A percentile compares a stretch with the other conserved stretches of the same genome.
Conservation (phyloP, 208 protist genomes). For the Trypanosoma conorhini region DNA sequence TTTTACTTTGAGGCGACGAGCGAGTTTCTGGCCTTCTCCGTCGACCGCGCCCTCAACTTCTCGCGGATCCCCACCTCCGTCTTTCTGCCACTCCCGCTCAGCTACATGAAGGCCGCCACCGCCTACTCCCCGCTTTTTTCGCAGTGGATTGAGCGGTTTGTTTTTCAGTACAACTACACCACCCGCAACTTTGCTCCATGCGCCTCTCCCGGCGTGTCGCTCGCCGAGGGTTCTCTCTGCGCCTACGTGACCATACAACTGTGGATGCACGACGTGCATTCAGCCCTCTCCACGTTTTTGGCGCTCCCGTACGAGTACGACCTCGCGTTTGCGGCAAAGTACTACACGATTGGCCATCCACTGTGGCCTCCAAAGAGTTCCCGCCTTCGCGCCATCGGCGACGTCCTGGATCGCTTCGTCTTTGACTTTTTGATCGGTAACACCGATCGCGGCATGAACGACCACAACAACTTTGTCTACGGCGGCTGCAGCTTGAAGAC, state of each 20-base stretch:
- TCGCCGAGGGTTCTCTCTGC: conserved; percentile 26
- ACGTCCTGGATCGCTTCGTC: conserved; percentile 76
- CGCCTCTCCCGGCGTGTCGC: conserved; percentile 26
- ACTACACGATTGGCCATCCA: conserved; percentile 63
- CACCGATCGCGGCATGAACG: conserved; percentile 77
- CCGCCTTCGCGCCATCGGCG: conserved; percentile 67
- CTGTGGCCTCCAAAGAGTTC: conserved; percentile 52
- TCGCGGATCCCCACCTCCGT: conserved; percentile 66
- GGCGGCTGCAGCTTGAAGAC: conserved; percentile 72
- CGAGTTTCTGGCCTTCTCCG: conserved; percentile 65
- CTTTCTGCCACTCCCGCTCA: conserved; percentile 60
- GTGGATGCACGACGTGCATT: conserved; percentile 88
- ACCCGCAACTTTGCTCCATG: conserved; percentile 54
- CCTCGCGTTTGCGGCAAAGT: conserved; percentile 57
- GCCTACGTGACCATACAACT: conserved; percentile 70
- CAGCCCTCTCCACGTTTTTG: conserved; percentile 64
- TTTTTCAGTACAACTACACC: conserved; percentile 70
- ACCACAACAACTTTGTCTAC: conserved; percentile 91
- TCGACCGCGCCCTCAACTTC: conserved; percentile 69
- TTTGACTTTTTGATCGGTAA: conserved; percentile 89
- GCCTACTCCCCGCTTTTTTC: conserved; percentile 71
- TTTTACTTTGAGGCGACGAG: conserved; percentile 81
- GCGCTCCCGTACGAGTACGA: conserved; percentile 65
- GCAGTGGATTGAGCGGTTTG: conserved; percentile 73
- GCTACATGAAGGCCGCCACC: conserved; percentile 69